Evolutionary conservation across 768 basidiomycete genomes (phyloP), one percentile per base, ranked within the genome.

Genomic region (Pleurotus cornucopiae): DNA sequence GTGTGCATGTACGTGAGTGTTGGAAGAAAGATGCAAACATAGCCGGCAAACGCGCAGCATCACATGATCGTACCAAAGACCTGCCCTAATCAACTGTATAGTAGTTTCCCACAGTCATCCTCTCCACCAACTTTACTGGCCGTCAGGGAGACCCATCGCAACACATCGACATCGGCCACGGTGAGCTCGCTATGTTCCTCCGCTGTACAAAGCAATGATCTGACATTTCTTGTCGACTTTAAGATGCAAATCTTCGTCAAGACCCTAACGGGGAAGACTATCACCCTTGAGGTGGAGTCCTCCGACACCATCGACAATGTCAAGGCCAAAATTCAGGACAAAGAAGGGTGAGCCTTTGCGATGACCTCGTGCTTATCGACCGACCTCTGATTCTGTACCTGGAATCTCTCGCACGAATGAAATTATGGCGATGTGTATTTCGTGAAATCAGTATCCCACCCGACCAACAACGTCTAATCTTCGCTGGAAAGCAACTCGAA

Each of bases 401-500:
- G 7, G 30, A 34, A 11, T 11, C 11, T 9, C 30, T 9, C 7
- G 9, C 30, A 34, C 9, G 30, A 11, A 34, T 9, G 11, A 34
- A 34, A 11, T 34, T 7, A 34, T 9, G 9, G 11, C 11, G 6
- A 34, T 34, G 7, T 9, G 11, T 34, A 34, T 34, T 34, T 11
- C 7, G 11, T 34, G 30, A 34, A 34, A 34, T 34, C 54, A 90
- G 89, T 59, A 97, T 96, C 62, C 94, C 92, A 57, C 94, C 93
- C 60, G 94, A 95, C 71, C 93, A 94, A 71, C 94, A 97, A 68
- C 88, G 94, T 57, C 80, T 97, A 60, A 97, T 95, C 73, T 94
- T 98, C 63, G 96, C 96, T 57, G 96, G 96, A 54, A 98, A 98
- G 83, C 96, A 98, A 74, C 85, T 98, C 57, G 96, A 98, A 75